A percentile compares a stretch with the other conserved stretches of the same genome.
Evolutionary conservation across 495 filamentous ascomycete genomes (phyloP).

Genomic region (Penicillium herquei): DNA sequence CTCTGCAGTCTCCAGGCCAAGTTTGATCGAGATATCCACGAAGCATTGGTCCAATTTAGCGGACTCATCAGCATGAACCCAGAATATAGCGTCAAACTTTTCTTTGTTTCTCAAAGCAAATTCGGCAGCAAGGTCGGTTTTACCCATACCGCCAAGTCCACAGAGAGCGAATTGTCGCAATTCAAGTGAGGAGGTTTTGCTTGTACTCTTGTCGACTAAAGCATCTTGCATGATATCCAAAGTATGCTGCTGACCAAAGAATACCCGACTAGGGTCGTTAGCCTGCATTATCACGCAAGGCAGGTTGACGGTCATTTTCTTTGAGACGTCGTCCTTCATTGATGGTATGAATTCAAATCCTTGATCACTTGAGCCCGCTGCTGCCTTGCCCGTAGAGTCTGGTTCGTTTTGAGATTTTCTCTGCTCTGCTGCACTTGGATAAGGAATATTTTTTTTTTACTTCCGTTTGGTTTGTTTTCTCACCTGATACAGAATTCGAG

Average conservation of each 20-base stretch:
- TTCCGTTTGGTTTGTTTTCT: not conserved
- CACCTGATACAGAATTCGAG: not conserved
- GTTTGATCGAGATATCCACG: conserved; percentile 26
- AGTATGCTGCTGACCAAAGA: not conserved
- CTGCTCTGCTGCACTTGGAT: not conserved
- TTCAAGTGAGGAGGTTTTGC: not conserved
- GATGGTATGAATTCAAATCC: not conserved
- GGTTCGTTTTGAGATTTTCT: not conserved
- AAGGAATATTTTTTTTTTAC: not conserved
- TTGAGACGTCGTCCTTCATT: not conserved
- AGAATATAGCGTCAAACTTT: conserved; percentile 41
- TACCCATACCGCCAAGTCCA: conserved; percentile 41
- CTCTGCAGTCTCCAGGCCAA: conserved; percentile 31
- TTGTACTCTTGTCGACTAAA: not conserved
- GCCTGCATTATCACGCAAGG: not conserved
- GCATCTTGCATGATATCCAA: not conserved
- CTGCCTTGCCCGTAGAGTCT: not conserved
- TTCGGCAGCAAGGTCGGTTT: conserved; percentile 38
- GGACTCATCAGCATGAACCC: conserved; percentile 35
- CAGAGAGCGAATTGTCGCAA: conserved; percentile 28
- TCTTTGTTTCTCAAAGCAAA: conserved; percentile 24
- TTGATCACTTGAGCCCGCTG: not conserved
- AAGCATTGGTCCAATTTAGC: conserved; percentile 31
- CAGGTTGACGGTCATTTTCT: not conserved
- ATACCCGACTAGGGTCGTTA: not conserved